Evolutionary conservation across 805 yeast genomes (phyloP).

Genomic region (Wickerhamomyces silvicola): DNA sequence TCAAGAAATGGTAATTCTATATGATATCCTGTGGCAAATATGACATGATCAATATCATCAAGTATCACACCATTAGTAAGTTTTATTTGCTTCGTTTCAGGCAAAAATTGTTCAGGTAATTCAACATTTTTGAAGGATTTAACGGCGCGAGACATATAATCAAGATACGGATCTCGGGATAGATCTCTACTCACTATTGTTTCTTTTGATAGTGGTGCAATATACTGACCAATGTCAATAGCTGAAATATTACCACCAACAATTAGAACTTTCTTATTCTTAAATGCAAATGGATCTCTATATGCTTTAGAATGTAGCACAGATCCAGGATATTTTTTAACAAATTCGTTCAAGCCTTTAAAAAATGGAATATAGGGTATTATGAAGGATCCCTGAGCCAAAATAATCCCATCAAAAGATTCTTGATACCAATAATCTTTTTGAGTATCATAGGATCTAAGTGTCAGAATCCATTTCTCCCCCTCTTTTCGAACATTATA

Average conservation of each 20-base stretch:
- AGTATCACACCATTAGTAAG: conserved; percentile 30
- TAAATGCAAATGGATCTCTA: conserved; percentile 34
- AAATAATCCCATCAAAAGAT: conserved; percentile 47
- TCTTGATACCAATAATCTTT: conserved; percentile 38
- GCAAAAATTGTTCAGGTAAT: conserved; percentile 21
- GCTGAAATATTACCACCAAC: conserved; percentile 41
- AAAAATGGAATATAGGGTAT: conserved; percentile 49
- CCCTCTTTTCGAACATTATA: conserved; percentile 27
- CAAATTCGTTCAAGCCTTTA: conserved; percentile 41
- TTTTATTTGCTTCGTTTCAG: conserved; percentile 22
- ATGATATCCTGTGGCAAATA: conserved; percentile 41
- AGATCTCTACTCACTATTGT: conserved; percentile 68
- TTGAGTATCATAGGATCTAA: conserved; percentile 14
- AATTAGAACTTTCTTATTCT: conserved; percentile 33
- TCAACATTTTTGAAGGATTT: conserved; percentile 22
- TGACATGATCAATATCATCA: conserved; percentile 29
- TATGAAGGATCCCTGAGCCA: conserved; percentile 55
- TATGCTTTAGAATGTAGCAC: conserved; percentile 48
- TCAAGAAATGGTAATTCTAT: conserved; percentile 32
- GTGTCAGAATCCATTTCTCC: conserved; percentile 33
- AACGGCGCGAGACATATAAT: conserved; percentile 28
- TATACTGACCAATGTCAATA: conserved; percentile 39
- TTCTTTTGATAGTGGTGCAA: conserved; percentile 28
- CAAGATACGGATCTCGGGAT: conserved; percentile 48
- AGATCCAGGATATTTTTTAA: conserved; percentile 33